These are phyloP conservation scores for Aspergillus biplanus DNA, from an alignment of 495 filamentous ascomycete genomes.

Conservation along the genomic window DNA sequence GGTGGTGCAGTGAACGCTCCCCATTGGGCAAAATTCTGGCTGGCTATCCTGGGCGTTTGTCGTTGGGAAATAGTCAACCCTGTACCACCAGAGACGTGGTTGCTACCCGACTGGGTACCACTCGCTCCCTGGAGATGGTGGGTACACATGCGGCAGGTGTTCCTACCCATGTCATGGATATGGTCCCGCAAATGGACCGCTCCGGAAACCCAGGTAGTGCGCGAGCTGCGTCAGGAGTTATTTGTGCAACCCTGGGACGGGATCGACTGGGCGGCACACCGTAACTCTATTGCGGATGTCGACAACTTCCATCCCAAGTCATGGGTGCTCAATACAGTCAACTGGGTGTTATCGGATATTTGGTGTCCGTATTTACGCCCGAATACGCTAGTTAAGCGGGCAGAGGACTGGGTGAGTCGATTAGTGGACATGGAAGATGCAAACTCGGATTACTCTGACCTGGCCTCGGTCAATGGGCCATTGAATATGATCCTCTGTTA, in stretches of 20 bases:
- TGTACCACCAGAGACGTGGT: constrained; percentile 78
- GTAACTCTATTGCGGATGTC: background rate
- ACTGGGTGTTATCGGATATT: constrained; percentile 60
- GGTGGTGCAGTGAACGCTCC: constrained; percentile 75
- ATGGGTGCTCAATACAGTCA: constrained; percentile 28
- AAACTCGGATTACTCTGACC: constrained; percentile 8
- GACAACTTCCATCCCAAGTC: constrained; percentile 13
- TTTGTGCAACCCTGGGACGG: constrained; percentile 12
- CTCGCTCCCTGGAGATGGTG: constrained; percentile 22
- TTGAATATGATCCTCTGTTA: constrained; percentile 20
- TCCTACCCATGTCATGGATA: constrained; percentile 20
- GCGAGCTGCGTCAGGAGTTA: constrained; percentile 16
- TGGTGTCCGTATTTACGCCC: constrained; percentile 21
- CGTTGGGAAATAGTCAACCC: constrained; percentile 75
- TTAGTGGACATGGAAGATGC: constrained; percentile 8
- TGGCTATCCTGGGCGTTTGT: constrained; percentile 71
- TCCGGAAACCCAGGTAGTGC: constrained; percentile 13
- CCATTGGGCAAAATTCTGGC: constrained; percentile 88
- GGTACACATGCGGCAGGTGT: constrained; percentile 15
- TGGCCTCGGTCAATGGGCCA: constrained; percentile 8
- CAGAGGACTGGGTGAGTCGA: constrained; percentile 4
- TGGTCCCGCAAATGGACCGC: constrained; percentile 11
- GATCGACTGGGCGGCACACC: constrained; percentile 8
- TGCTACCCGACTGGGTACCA: constrained; percentile 21
- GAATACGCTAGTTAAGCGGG: background rate